Evolutionary conservation across 345 rosid species (phyloP).

Genomic region (Dipteronia sinensis): DNA sequence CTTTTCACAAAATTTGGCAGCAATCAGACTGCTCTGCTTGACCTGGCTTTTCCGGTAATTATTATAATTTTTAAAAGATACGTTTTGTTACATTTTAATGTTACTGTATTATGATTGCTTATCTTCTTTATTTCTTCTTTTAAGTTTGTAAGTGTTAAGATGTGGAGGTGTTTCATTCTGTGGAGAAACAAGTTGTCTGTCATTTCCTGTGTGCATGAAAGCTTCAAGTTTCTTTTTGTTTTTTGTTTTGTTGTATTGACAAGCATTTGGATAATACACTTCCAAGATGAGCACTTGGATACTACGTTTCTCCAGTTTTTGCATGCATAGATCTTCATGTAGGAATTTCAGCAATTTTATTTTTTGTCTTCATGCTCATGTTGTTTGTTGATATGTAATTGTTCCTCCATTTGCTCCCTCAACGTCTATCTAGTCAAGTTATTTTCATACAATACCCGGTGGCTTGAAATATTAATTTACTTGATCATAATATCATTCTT

Average conservation of each 20-base stretch:
- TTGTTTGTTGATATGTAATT: not conserved
- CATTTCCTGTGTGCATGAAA: not conserved
- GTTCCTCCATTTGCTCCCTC: not conserved
- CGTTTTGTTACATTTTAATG: not conserved
- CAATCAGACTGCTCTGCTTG: constrained; percentile 87
- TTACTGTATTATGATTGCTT: not conserved
- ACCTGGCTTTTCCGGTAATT: constrained; percentile 82
- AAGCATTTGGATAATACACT: not conserved
- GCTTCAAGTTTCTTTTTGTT: not conserved
- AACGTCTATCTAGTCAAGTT: not conserved
- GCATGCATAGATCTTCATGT: not conserved
- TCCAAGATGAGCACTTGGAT: not conserved
- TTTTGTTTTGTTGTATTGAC: not conserved
- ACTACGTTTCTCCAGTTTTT: not conserved
- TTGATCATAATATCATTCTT: not conserved
- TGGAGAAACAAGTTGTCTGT: not conserved
- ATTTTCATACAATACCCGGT: not conserved
- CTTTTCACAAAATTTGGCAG: constrained; percentile 84
- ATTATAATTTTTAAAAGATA: not conserved
- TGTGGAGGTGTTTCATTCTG: not conserved
- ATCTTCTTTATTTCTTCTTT: constrained; percentile 7
- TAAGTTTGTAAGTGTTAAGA: not conserved
- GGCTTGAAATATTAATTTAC: not conserved
- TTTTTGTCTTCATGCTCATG: not conserved
- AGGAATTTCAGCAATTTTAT: not conserved